phyloP scores from a whole-genome alignment of 306 rosid genomes.

The Lathyrus oleraceus region DNA sequence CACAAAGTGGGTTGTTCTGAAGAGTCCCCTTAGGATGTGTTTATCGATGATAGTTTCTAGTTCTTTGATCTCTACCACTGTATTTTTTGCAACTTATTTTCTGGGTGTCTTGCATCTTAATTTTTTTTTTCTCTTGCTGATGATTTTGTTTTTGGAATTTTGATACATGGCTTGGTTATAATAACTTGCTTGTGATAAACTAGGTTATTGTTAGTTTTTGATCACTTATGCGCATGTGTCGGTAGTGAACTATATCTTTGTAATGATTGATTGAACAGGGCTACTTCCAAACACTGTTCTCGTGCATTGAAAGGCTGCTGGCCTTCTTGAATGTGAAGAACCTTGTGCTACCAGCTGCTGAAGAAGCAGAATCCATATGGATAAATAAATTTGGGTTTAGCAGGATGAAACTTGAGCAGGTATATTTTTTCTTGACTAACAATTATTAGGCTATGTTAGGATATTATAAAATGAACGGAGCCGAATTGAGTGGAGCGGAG shows the following conservation, averaged over 20 bases:
- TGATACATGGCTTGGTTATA: constrained; percentile 15
- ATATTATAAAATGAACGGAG: no score
- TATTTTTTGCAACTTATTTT: background rate
- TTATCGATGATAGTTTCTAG: background rate
- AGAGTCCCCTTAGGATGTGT: constrained; percentile 3
- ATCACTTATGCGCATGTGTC: constrained; percentile 2
- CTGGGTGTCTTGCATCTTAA: background rate
- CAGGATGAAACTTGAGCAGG: constrained; percentile 79
- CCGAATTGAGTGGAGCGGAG: no score
- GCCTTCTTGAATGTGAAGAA: constrained; percentile 71
- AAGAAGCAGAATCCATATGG: constrained; percentile 94
- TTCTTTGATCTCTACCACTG: constrained; percentile 19
- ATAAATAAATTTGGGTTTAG: constrained; percentile 78
- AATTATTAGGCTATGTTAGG: no score
- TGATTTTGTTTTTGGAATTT: constrained; percentile 13
- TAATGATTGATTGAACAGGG: constrained; percentile 56
- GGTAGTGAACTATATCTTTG: constrained; percentile 8
- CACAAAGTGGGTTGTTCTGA: constrained; percentile 7
- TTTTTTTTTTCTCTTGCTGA: constrained; percentile 18
- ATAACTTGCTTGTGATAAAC: constrained; percentile 1
- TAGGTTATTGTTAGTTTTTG: background rate
- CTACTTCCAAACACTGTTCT: constrained; percentile 84
- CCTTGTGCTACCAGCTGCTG: constrained; percentile 93
- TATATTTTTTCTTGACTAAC: constrained; percentile 32
- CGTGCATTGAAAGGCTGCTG: constrained; percentile 86